Evolutionary conservation across 257 asterid genomes (phyloP), one percentile per base, ranked within the genome.

Genomic region (Solanum tacnaense): DNA sequence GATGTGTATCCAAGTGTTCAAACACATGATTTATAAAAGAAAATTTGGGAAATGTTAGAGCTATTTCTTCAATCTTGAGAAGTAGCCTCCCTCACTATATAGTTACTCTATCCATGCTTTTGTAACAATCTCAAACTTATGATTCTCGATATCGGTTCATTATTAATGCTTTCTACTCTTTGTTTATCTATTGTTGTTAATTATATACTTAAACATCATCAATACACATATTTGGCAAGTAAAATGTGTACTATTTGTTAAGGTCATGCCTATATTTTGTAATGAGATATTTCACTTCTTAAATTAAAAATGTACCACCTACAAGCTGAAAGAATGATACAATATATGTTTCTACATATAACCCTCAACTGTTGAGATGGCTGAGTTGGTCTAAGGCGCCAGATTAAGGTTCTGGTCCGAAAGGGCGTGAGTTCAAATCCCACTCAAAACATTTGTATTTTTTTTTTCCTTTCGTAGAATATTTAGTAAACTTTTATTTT

Each of bases 361-460:
- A 12, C 0, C 5, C 1, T 5, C 13, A 7, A 32, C 1, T 32
- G 82, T 74, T 93, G 99, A 93, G 91, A 96, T 96, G 99, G 98
- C 96, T 96, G 98, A 95, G 98, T 93, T 96, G 98, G 98, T 97
- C 99, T 96, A 95, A 95, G 98, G 98, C 98, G 98, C 97, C 98
- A 95, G 98, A 96, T 93, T 93, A 97, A 96, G 98, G 99, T 97
- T 96, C 96, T 95, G 98, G 98, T 96, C 98, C 98, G 96, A 95
- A 96, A 95, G 98, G 98, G 98, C 98, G 98, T 94, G 98, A 97
- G 98, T 96, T 94, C 95, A 88, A 95, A 95, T 96, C 96, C 98
- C 98, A 92, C 97, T 95, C 16, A 12, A 15, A 41, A 41, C 49
- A 41, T 11, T 11, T 44, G 52, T 12, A 44, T 16, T 44, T 44